phyloP scores from a whole-genome alignment of 192 early-diverging fungal species.

The Rhizophagus sp. region DNA sequence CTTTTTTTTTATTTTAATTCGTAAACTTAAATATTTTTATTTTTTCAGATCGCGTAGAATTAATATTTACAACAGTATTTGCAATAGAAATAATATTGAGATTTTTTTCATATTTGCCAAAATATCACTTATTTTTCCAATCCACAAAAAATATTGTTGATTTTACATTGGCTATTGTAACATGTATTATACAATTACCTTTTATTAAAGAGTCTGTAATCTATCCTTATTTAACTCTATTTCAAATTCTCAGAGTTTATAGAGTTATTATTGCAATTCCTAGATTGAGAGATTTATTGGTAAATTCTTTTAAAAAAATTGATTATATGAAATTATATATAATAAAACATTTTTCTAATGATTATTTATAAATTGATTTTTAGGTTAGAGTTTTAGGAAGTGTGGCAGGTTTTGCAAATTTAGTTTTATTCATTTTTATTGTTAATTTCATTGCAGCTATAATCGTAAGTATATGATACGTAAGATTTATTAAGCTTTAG shows the following conservation, averaged over 20 bases:
- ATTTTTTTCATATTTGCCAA: conserved; percentile 36
- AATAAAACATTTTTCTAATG: not conserved
- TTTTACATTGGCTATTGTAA: conserved; percentile 46
- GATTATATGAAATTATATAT: not conserved
- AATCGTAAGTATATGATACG: conserved; percentile 41
- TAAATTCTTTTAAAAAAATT: conserved; percentile 23
- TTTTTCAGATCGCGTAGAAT: conserved; percentile 42
- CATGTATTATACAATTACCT: conserved; percentile 55
- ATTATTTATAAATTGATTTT: not conserved
- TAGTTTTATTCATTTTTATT: conserved; percentile 58
- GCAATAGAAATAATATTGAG: conserved; percentile 50
- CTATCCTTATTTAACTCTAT: conserved; percentile 55
- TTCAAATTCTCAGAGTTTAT: conserved; percentile 56
- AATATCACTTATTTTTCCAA: conserved; percentile 43
- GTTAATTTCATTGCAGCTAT: conserved; percentile 50
- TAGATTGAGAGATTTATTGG: conserved; percentile 48
- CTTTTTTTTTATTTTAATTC: not conserved
- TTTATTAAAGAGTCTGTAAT: conserved; percentile 38
- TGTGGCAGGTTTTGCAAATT: conserved; percentile 57
- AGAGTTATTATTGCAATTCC: conserved; percentile 51
- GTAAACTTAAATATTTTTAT: not conserved
- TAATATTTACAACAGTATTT: conserved; percentile 52
- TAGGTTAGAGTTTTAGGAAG: conserved; percentile 57
- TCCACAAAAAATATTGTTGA: conserved; percentile 49
- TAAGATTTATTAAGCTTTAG: not conserved